Percentiles rank a stretch among this genome's conserved stretches.
phyloP scores from a whole-genome alignment of 345 rosid species.

The Eucalyptus virginea region DNA sequence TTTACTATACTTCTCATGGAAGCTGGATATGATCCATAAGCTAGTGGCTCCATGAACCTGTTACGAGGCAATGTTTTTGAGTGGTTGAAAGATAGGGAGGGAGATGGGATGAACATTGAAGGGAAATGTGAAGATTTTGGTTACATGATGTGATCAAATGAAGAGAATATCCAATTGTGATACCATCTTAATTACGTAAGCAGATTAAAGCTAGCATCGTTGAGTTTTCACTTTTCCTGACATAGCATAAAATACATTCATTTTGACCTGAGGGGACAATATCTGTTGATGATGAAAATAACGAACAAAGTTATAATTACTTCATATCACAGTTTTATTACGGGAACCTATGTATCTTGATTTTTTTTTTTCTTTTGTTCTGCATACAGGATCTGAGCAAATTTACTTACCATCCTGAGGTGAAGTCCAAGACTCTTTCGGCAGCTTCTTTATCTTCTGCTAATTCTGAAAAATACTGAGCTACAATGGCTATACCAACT shows the following conservation, averaged over 20 bases:
- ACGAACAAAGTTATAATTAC: neutral
- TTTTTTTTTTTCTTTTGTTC: neutral
- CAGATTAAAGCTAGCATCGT: neutral
- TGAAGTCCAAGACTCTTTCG: neutral
- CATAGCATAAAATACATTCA: neutral
- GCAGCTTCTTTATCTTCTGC: neutral
- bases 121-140: neutral
- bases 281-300: neutral
- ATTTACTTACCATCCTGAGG: slow-evolving; percentile 2
- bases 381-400: neutral
- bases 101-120: neutral
- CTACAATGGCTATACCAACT: neutral
- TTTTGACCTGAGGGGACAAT: neutral
- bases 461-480: neutral
- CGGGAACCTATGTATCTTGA: neutral
- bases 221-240: neutral
- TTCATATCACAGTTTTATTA: neutral
- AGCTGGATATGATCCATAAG: slow-evolving; percentile 58
- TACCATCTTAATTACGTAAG: neutral
- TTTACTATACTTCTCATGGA: slow-evolving; percentile 35
- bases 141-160: neutral
- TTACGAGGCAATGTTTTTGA: neutral
- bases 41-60: slow-evolving; percentile 55
- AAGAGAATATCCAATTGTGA: neutral
- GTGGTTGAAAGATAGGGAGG: neutral